Evolutionary conservation across 805 yeast genomes (phyloP).

Genomic region (Maudiozyma barnettii): DNA sequence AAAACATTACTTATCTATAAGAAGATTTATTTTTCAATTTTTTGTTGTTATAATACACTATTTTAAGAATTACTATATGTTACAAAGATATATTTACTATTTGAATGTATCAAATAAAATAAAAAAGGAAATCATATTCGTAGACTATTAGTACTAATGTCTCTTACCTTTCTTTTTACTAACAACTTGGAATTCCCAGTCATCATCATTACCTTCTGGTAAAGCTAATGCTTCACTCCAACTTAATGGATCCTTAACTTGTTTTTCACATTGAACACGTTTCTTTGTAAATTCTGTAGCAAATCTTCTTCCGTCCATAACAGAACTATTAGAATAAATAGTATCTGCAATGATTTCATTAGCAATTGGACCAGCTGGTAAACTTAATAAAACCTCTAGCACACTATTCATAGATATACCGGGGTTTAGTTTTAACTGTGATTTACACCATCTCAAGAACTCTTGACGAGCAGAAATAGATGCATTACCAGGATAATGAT

Average conservation of each 20-base stretch:
- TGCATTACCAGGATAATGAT: constrained; percentile 22
- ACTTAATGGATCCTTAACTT: constrained; percentile 39
- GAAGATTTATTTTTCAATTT: too few relatives aligned
- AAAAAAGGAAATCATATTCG: too few relatives aligned
- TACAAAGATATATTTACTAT: too few relatives aligned
- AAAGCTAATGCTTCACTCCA: constrained; percentile 66
- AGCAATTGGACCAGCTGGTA: constrained; percentile 70
- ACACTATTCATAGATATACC: constrained; percentile 74
- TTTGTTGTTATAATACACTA: too few relatives aligned
- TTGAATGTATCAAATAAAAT: too few relatives aligned
- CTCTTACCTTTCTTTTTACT: constrained; percentile 49
- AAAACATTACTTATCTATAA: too few relatives aligned
- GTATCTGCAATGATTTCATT: constrained; percentile 86
- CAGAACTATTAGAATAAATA: constrained; percentile 74
- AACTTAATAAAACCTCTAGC: constrained; percentile 64
- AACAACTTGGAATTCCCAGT: constrained; percentile 59
- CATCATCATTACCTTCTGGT: constrained; percentile 37
- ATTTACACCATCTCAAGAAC: constrained; percentile 63
- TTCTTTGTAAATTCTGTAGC: constrained; percentile 82
- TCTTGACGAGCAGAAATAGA: constrained; percentile 44
- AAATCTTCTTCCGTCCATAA: constrained; percentile 91
- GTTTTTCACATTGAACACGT: constrained; percentile 59
- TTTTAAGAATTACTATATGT: too few relatives aligned
- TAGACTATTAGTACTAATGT: constrained; percentile 11
- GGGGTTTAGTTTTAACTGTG: constrained; percentile 56